Evolutionary conservation across 2,329 filamentous ascomycete species (phyloP).

Genomic region (Fusarium humuli): DNA sequence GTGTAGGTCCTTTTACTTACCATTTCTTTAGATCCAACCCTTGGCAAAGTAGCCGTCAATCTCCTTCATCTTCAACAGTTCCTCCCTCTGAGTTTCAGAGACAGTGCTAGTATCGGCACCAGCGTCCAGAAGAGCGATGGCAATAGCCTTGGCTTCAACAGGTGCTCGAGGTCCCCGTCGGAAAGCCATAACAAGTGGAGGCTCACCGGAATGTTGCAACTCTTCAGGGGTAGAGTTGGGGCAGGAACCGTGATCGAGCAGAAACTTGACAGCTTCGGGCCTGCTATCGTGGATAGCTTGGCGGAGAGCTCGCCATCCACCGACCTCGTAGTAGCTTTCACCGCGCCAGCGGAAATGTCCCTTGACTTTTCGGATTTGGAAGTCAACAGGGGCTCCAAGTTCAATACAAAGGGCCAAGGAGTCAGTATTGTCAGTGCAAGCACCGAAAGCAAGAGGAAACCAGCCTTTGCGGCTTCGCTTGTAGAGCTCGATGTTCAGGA

Average conservation of each 20-base stretch:
- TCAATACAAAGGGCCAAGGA: not conserved
- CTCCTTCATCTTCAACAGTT: not conserved
- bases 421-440: not conserved
- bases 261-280: not conserved
- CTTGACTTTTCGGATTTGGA: too few relatives aligned
- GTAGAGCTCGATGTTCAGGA: not conserved
- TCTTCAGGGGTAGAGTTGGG: not conserved
- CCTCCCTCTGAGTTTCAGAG: too few relatives aligned
- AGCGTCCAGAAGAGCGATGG: not conserved
- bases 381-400: not conserved
- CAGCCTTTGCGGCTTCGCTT: not conserved
- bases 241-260: not conserved
- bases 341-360: not conserved
- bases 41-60: not conserved
- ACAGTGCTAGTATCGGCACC: not conserved
- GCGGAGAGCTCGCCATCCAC: not conserved
- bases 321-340: not conserved
- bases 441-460: not conserved
- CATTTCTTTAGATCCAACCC: not conserved
- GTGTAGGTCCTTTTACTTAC: too few relatives aligned
- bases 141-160: not conserved
- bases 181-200: not conserved
- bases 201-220: rapidly evolving
- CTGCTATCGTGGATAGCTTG: not conserved
- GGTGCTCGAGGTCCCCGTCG: not conserved